Evolutionary conservation across 768 basidiomycete species (phyloP), one percentile per base, ranked within the genome.

Genomic region (Mycena filopes): DNA sequence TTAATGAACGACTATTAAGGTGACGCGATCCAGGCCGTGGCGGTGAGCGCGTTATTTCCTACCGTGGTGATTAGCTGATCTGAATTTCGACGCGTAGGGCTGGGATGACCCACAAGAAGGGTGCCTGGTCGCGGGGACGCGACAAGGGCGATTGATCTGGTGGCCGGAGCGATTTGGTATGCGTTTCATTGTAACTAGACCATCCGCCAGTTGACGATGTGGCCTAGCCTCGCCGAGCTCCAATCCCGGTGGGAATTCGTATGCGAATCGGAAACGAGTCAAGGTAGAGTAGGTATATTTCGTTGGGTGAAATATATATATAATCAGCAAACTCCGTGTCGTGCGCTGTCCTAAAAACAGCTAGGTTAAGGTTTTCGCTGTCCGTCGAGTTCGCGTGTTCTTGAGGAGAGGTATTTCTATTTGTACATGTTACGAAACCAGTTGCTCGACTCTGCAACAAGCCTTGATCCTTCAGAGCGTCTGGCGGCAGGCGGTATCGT

Each of bases 51-150:
- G 5, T 33, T 33, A 33, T 33, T 36, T n/a, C n/a, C 47, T 41
- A 49, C 55, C 50, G 6, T 43, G 51, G 63, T 64, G 58, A 29
- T 69, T 76, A 48, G 59, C 45, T 69, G 56, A 11, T 13, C 51
- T 55, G 46, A 43, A 10, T 36, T 58, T n/a, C 31, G 43, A 48
- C 12, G 11, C 7, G 26, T 55, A 84, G 88, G 80, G 80, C 54
- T 86, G 82, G 73, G 84, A 87, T 72, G 84, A 84, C 13, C 72
- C 76, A 42, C 69, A 77, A 25, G 78, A 78, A 15, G 81, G 80
- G 36, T 36, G 36, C 67, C 79, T 89, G 50, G 73, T 90, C 13
- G 88, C 86, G 16, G 88, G 87, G 12, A 89, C 89, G 28, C 84
- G 81, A 69, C 71, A 80, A 20, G 89, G 89, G 1, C 75, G 79